phyloP scores from a whole-genome alignment of 2,329 filamentous ascomycete species.

The Aspergillus novoparasiticus region DNA sequence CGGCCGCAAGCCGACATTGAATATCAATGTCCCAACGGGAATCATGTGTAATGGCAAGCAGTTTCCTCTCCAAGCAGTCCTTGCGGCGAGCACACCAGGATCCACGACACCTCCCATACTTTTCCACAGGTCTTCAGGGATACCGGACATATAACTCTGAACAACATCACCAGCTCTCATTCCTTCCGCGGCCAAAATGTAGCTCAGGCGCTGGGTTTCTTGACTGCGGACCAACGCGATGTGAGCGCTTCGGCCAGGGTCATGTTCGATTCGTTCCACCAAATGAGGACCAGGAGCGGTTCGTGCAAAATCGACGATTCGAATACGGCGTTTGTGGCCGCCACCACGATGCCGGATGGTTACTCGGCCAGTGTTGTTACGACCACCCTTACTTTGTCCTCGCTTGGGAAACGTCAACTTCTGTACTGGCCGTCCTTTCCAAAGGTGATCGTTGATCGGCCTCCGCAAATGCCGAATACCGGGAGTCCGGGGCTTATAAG shows the following conservation, averaged over 20 bases:
- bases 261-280: constrained; percentile 94
- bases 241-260: constrained; percentile 89
- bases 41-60: constrained; percentile 95
- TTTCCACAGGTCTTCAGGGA: constrained; percentile 80
- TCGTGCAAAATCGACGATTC: constrained; percentile 86
- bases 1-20: constrained; percentile 77
- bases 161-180: constrained; percentile 89
- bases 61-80: constrained; percentile 92
- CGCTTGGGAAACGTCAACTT: constrained; percentile 89
- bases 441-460: constrained; percentile 93
- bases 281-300: constrained; percentile 77
- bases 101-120: constrained; percentile 93
- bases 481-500: constrained; percentile 91
- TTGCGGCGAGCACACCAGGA: constrained; percentile 92
- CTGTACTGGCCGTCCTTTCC: constrained; percentile 84
- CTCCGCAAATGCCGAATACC: constrained; percentile 89
- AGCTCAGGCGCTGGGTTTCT: constrained; percentile 74
- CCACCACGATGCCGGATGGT: constrained; percentile 91
- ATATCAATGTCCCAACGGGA: constrained; percentile 88
- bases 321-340: constrained; percentile 87
- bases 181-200: constrained; percentile 94
- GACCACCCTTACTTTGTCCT: constrained; percentile 87
- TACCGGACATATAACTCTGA: constrained; percentile 87
- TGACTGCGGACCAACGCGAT: constrained; percentile 83
- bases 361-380: constrained; percentile 83